phyloP scores from a whole-genome alignment of 2,329 filamentous ascomycete genomes.

The Berkeleyomyces rouxiae region DNA sequence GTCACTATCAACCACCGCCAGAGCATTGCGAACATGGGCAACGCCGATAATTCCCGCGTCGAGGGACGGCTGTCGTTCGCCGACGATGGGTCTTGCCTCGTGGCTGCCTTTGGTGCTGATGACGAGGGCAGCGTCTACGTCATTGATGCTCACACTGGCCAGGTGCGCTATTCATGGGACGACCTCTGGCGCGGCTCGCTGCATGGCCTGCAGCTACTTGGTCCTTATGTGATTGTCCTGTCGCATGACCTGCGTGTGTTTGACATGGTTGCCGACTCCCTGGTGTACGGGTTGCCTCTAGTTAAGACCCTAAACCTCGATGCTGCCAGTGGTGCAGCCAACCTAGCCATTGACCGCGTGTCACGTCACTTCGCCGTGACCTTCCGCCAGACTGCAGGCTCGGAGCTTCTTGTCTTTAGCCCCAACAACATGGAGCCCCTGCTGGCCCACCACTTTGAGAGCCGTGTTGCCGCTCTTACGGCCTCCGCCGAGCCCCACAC shows the following conservation, averaged over 20 bases:
- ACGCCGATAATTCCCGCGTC: conserved; percentile 19
- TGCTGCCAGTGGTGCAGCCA: conserved; percentile 32
- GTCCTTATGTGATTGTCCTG: conserved; percentile 57
- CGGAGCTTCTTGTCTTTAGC: conserved; percentile 50
- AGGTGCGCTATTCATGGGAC: conserved; percentile 48
- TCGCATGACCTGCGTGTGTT: conserved; percentile 62
- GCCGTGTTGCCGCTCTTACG: conserved; percentile 46
- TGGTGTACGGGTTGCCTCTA: conserved; percentile 42
- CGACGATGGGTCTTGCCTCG: conserved; percentile 69
- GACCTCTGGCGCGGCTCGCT: conserved; percentile 50
- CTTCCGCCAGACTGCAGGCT: conserved; percentile 30
- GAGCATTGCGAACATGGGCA: conserved; percentile 21
- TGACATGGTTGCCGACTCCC: conserved; percentile 64
- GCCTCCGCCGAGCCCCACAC: conserved; percentile 29
- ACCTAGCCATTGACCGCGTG: conserved; percentile 53
- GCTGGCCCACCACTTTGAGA: conserved; percentile 37
- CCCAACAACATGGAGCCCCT: conserved; percentile 42
- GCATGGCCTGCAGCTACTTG: conserved; percentile 53
- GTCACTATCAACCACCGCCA: conserved; percentile 32
- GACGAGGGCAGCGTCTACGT: conserved; percentile 52
- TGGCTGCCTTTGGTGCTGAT: conserved; percentile 41
- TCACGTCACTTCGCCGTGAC: conserved; percentile 52
- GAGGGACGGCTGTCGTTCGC: conserved; percentile 62
- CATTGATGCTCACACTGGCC: conserved; percentile 55
- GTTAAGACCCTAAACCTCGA: conserved; percentile 29